Evolutionary conservation across 2,329 filamentous ascomycete genomes (phyloP).

Genomic region (Cladosporium sp.): DNA sequence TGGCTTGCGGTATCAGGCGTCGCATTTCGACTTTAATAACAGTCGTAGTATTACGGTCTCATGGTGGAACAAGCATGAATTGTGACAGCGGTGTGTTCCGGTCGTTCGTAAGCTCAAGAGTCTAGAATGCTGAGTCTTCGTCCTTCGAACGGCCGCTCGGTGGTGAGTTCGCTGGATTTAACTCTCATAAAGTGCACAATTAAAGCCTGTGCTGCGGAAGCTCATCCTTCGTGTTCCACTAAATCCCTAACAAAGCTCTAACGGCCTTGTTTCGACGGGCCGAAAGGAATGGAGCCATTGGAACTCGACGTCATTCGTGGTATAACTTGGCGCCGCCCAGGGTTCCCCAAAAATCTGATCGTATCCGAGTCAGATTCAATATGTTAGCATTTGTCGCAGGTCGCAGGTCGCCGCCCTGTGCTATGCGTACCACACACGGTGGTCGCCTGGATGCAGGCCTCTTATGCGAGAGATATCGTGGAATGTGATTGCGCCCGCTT

Average conservation of each 20-base stretch:
- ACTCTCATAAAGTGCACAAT: not conserved
- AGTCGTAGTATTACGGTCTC: not conserved
- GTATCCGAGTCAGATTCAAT: not conserved
- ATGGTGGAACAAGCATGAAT: not conserved
- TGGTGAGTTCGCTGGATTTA: too few species aligned
- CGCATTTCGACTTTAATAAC: not conserved
- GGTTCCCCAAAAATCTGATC: not conserved
- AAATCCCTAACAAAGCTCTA: conserved; percentile 6
- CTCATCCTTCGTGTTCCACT: not conserved
- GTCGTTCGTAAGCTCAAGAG: not conserved
- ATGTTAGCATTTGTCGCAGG: not conserved
- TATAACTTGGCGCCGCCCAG: not conserved
- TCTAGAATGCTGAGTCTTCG: not conserved
- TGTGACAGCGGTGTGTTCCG: not conserved
- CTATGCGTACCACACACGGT: not conserved
- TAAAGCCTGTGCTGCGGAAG: not conserved
- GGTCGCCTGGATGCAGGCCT: not conserved
- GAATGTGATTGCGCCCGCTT: not conserved
- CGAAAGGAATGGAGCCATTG: conserved; percentile 8
- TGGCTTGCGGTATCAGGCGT: not conserved
- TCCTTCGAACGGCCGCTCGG: not conserved
- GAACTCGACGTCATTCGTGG: not conserved
- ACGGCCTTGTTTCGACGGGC: conserved; percentile 10
- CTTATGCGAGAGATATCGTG: not conserved
- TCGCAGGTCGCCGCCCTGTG: not conserved